Conservation (phyloP, 495 filamentous ascomycete species). For the Cercophora samala region DNA sequence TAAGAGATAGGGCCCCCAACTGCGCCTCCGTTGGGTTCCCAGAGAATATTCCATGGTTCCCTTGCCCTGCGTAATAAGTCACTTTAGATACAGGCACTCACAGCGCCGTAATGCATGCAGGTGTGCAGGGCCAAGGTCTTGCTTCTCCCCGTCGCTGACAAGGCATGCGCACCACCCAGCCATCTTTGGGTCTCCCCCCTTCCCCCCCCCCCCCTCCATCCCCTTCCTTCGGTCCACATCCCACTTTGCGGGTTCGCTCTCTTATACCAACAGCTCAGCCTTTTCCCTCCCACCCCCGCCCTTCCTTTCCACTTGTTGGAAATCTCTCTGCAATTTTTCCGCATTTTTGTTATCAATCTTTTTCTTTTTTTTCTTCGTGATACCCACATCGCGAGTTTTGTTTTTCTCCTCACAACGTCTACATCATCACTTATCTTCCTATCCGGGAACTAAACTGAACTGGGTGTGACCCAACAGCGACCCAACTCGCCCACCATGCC, state of each 20-base stretch:
- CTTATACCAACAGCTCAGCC: conserved; percentile 18
- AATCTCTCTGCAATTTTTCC: conserved; percentile 9
- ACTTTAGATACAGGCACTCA: neutral
- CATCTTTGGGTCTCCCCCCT: neutral
- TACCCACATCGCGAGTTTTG: conserved; percentile 16
- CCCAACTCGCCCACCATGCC: conserved; percentile 35
- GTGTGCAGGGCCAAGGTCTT: conserved; percentile 9
- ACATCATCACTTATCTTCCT: neutral
- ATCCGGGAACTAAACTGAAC: neutral
- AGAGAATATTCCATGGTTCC: neutral
- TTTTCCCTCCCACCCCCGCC: conserved; percentile 15
- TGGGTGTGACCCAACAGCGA: conserved; percentile 13
- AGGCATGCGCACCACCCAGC: conserved; percentile 9
- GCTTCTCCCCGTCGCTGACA: conserved; percentile 11
- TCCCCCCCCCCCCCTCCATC: conserved; percentile 10
- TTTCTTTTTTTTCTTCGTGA: conserved; percentile 18
- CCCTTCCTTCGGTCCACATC: conserved; percentile 13
- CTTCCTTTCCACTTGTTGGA: conserved; percentile 6
- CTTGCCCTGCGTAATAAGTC: conserved; percentile 12
- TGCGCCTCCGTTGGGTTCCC: conserved; percentile 16
- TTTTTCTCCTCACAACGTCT: neutral
- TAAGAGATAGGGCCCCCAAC: neutral
- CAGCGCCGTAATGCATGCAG: conserved; percentile 14
- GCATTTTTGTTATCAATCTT: conserved; percentile 5
- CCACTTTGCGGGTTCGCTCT: conserved; percentile 7